Percentiles rank a stretch among this genome's conserved stretches.
Evolutionary conservation across 148 eudicot genomes (phyloP).

Genomic region (Gaultheria prostrata): DNA sequence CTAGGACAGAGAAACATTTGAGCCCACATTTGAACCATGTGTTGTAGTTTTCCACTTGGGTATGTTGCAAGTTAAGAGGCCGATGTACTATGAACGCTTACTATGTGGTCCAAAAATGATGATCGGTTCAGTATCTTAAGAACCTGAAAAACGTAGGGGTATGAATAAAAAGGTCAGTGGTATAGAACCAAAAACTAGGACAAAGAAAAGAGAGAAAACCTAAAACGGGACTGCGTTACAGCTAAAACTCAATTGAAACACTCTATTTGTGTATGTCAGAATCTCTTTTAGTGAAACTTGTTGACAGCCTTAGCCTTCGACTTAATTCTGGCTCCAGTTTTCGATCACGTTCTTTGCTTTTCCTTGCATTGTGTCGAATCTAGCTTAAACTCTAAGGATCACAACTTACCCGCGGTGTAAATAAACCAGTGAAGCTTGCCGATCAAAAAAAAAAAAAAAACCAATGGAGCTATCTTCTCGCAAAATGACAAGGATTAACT

Average conservation of each 20-base stretch:
- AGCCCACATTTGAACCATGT: no score
- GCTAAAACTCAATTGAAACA: not conserved
- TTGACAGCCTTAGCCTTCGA: not conserved
- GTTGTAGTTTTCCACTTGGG: not conserved
- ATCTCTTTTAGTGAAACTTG: not conserved
- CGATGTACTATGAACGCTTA: not conserved
- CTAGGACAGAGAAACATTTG: not conserved
- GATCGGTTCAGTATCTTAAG: not conserved
- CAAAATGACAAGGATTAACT: not conserved
- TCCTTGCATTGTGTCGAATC: not conserved
- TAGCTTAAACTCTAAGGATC: not conserved
- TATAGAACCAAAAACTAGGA: not conserved
- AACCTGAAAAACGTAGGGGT: not conserved
- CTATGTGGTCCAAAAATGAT: not conserved
- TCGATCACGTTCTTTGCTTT: not conserved
- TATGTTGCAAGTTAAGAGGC: not conserved
- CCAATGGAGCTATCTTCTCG: no score
- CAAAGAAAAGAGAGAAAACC: not conserved
- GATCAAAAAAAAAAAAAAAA: no score
- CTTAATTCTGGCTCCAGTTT: not conserved
- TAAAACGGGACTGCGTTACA: not conserved
- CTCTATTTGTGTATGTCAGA: not conserved
- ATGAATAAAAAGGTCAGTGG: not conserved
- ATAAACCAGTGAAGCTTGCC: no score
- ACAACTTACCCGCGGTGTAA: not conserved